Evolutionary conservation across 2,329 filamentous ascomycete genomes (phyloP).

Genomic region (Dactylellina parvicollis): DNA sequence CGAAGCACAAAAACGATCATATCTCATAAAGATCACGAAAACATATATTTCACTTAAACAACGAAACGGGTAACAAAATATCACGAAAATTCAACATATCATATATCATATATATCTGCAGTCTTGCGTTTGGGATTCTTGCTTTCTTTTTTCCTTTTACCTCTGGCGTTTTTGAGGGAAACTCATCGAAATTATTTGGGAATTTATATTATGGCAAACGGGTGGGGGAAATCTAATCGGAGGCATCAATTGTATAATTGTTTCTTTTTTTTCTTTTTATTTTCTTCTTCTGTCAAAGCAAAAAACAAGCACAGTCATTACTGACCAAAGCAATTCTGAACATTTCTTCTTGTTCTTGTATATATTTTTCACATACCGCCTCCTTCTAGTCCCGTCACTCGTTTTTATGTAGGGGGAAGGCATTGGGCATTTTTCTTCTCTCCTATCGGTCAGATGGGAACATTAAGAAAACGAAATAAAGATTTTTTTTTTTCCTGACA

Average conservation of each 20-base stretch:
- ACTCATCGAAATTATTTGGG: conserved; percentile 60
- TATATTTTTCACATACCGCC: conserved; percentile 47
- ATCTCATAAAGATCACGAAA: conserved; percentile 29
- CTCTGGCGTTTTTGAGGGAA: conserved; percentile 35
- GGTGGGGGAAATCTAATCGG: conserved; percentile 52
- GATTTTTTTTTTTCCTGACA: conserved; percentile 9
- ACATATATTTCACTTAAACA: conserved; percentile 11
- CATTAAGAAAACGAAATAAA: conserved; percentile 27
- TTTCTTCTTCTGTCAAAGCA: conserved; percentile 56
- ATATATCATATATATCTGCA: conserved; percentile 13
- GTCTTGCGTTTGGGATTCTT: conserved; percentile 1
- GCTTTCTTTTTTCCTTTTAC: conserved; percentile 10
- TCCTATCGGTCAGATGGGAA: background rate
- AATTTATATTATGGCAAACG: conserved; percentile 53
- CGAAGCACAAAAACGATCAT: conserved; percentile 1
- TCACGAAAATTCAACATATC: conserved; percentile 40
- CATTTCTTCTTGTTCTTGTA: conserved; percentile 46
- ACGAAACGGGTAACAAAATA: conserved; percentile 12
- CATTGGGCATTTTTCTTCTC: background rate
- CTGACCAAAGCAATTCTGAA: conserved; percentile 39
- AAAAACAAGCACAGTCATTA: conserved; percentile 52
- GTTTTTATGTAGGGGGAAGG: background rate
- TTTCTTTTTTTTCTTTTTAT: conserved; percentile 62
- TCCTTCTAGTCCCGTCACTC: conserved; percentile 53
- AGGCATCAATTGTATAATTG: conserved; percentile 61